Conservation (phyloP, 768 basidiomycete species). For the Leccinum longicurvipes region DNA sequence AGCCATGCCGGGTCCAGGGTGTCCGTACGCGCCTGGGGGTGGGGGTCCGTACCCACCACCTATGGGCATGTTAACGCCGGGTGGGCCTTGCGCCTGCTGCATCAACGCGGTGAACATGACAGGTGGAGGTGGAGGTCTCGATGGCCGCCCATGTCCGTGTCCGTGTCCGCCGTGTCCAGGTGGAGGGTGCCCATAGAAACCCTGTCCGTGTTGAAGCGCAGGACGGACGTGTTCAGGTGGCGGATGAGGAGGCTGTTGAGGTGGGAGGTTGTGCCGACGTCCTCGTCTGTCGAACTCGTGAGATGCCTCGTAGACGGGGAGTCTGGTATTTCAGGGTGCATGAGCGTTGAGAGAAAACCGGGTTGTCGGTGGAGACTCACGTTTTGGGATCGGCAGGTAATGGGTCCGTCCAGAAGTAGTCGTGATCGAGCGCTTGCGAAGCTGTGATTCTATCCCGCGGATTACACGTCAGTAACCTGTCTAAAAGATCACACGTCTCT, state of each 20-base stretch:
- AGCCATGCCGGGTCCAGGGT: conserved; percentile 4
- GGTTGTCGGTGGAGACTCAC: conserved; percentile 38
- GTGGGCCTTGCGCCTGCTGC: conserved; percentile 21
- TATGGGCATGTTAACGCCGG: conserved; percentile 6
- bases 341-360: not conserved
- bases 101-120: conserved; percentile 31
- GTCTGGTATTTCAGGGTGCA: conserved; percentile 34
- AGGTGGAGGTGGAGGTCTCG: conserved; percentile 16
- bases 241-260: conserved; percentile 24
- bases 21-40: conserved; percentile 15
- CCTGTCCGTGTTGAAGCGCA: conserved; percentile 28
- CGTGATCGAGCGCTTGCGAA: conserved; percentile 80
- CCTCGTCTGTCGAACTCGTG: conserved; percentile 80
- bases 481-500: conserved; percentile 79
- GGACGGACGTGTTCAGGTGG: conserved; percentile 35
- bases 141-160: conserved; percentile 33
- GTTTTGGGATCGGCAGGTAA: conserved; percentile 80
- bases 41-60: conserved; percentile 12
- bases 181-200: conserved; percentile 31
- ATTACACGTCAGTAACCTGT: conserved; percentile 78
- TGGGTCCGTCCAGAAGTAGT: conserved; percentile 93
- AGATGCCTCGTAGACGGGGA: conserved; percentile 76
- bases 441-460: conserved; percentile 85
- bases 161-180: conserved; percentile 23
- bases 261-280: conserved; percentile 42